Base-by-base conservation (phyloP, 2,329 filamentous ascomycete genomes). In the Pseudogymnoascus sp. region DNA sequence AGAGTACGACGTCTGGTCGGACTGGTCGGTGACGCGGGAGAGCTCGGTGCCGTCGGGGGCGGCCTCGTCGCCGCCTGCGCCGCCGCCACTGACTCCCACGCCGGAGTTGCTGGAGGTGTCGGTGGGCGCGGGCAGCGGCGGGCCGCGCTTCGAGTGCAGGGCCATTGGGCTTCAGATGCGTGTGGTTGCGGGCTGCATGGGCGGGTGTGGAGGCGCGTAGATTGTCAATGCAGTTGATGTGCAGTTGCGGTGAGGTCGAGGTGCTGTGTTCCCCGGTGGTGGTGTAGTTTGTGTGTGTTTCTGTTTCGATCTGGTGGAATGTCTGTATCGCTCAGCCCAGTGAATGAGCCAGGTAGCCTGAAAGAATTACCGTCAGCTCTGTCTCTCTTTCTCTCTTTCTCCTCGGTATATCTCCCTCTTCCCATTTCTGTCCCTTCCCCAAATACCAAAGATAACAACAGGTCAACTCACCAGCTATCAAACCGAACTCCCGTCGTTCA, bases 81-180 rank as follows among this genome's bases (percentile, higher is more conserved):
- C 80, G 64, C 80, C 80, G 64, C 80, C 67, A 3, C 10, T 27
- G 21, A n/a, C 2, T 12, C 42, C 42, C 21, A 48, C 42, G 42
- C 42, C 42, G 42, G 42, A 48, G 84, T 85, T 67, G 84, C 82
- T 48, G 5, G 42, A 48, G 72, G 87, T 87, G 75, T 90, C 88
- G 73, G 89, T 93, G 67, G 89, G 89, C 70, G 87, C 87, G 72
- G 89, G 89, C 72, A 92, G 81, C 70, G 88, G 88, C 73, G 85
- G 85, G 69, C 79, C 74, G 71, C 77, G 82, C 72, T 79, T 65
- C 64, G 66, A 35, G 58, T 73, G 70, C 64, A 66, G 66, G 64
- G 70, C 72, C 72, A 74, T 74, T 33, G 42, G 21, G 62, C 59
- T 60, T 48, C 42, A 48, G 42, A 29, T 21, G 21, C 42, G 25